Evolutionary conservation across 257 asterid species (phyloP).

Genomic region (Lycium barbarum): DNA sequence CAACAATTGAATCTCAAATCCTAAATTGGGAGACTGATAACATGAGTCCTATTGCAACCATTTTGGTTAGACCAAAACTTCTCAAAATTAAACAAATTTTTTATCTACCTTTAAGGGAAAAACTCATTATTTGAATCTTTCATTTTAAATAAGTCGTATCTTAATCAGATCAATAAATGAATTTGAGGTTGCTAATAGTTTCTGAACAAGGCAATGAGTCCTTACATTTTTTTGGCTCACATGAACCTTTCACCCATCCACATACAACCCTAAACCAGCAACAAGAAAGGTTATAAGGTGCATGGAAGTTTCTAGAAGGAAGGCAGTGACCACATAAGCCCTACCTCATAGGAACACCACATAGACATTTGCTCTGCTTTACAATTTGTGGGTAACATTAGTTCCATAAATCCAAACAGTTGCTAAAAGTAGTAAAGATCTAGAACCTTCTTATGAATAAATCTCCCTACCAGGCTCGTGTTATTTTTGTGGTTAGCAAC

Average conservation of each 20-base stretch:
- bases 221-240: neutral
- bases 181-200: no score
- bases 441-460: slow-evolving; percentile 39
- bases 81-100: neutral
- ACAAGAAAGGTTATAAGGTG: neutral
- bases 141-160: no score
- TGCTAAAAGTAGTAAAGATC: slow-evolving; percentile 18
- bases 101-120: neutral
- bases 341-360: slow-evolving; percentile 22
- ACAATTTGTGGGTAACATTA: slow-evolving; percentile 30
- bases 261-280: neutral
- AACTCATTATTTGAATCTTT: neutral
- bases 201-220: no score
- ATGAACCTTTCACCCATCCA: neutral
- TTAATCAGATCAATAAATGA: neutral
- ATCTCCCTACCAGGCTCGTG: neutral
- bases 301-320: neutral
- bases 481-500: neutral
- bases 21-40: neutral
- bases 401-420: neutral
- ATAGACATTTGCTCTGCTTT: neutral
- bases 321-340: slow-evolving; percentile 26
- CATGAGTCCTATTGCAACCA: neutral
- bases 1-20: neutral
- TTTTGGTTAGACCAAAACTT: neutral